Base-by-base conservation (phyloP, 306 rosid genomes). In the Casuarina glauca region DNA sequence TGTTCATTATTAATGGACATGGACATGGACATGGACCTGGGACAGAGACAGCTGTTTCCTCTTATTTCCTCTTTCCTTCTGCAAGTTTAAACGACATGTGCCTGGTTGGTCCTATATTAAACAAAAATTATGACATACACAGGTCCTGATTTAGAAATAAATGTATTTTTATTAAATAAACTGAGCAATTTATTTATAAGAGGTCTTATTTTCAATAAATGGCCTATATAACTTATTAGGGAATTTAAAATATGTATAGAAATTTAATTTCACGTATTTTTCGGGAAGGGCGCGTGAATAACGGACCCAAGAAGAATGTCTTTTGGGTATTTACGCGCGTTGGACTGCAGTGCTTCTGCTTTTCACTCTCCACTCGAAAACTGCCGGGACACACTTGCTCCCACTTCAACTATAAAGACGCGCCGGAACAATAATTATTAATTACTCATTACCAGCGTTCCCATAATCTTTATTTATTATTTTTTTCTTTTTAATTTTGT, bases 331-430 rank as follows among this genome's bases (percentile, higher is more conserved):
- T 4, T 35, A 32, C 52, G 50, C 75, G 61, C 80, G 60, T 38
- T 50, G 70, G 54, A 61, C 50, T 61, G 53, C 51, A 12, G 62
- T 38, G 17, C 36, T 2, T 1, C n/a, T 17, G 43, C 42, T 62
- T 76, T 79, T 75, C 86, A 78, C 83, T 54, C 79, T 55, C 52
- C 77, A 57, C 83, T 74, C 45, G 76, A 66, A 57, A 83, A 82
- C 83, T 79, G 89, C 86, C 78, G 74, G 78, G 89, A 83, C 84
- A 82, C 89, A 78, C 87, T 17, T 78, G 38, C 73, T 10, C 57
- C 58, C 77, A 70, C 82, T 52, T 81, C 53, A 16, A 75, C 77
- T 85, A 75, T 85, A 73, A 88, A 76, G 81, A 76, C 80, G 84
- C 86, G 84, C 91, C 86, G 79, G 86, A 89, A 81, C 86, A 70